These are phyloP conservation scores for Penicillium manginii DNA, from an alignment of 495 filamentous ascomycete genomes.

Conservation along the genomic window DNA sequence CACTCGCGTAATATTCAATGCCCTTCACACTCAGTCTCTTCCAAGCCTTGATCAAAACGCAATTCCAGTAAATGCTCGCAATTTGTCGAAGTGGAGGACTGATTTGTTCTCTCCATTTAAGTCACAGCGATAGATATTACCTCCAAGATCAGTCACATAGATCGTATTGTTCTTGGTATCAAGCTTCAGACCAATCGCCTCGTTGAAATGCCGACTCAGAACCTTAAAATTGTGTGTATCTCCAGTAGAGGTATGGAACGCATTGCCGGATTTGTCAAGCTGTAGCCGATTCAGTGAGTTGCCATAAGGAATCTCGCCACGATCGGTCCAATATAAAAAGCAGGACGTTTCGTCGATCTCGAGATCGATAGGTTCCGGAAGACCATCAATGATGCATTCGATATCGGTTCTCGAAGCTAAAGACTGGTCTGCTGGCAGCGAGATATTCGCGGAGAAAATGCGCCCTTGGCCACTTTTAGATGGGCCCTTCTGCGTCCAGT, in stretches of 20 bases:
- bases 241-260: neutral
- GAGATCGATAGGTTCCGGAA: constrained; percentile 58
- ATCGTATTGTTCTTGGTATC: constrained; percentile 40
- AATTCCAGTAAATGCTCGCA: constrained; percentile 38
- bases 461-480: constrained; percentile 51
- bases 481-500: constrained; percentile 60
- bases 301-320: constrained; percentile 52
- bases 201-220: constrained; percentile 44
- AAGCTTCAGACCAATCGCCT: constrained; percentile 55
- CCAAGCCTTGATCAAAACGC: constrained; percentile 5
- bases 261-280: constrained; percentile 25
- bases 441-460: constrained; percentile 51
- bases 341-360: constrained; percentile 43
- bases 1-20: too few species aligned
- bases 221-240: constrained; percentile 31
- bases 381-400: constrained; percentile 36
- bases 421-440: constrained; percentile 26
- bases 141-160: constrained; percentile 54
- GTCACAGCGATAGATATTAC: constrained; percentile 48
- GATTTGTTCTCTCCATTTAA: constrained; percentile 43
- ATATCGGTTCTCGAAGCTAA: constrained; percentile 35
- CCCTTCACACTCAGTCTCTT: too few species aligned
- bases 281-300: constrained; percentile 47
- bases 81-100: constrained; percentile 25
- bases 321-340: constrained; percentile 58